Evolutionary conservation across 441 rosid genomes (phyloP), one percentile per base, ranked within the genome.

Genomic region (Adansonia madagascariensis): DNA sequence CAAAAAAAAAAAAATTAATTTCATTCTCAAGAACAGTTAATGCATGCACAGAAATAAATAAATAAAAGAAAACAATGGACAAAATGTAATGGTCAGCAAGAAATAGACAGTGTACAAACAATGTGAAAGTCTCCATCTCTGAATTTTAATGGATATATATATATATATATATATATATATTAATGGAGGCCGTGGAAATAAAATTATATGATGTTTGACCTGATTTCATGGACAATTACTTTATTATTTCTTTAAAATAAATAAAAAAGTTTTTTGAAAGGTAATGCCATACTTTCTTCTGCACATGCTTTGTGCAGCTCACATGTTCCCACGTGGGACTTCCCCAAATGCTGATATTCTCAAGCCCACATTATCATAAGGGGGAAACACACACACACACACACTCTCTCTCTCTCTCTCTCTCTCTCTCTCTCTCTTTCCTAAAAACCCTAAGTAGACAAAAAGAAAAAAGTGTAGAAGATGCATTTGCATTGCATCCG

Each of bases 241-340:
- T 77, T n/a, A 35, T 27, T 18, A 41, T 81, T 68, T 44, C 41
- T 18, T n/a, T n/a, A 3, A 41, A n/a, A 41, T 41, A 64, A 3
- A 41, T 39, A n/a, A n/a, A n/a, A 9, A 1, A 5, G 12, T 27
- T 27, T 18, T 6, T 18, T 4, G 6, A 43, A 24, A 41, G 35
- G 35, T 69, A 14, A 3, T 6, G 15, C 20, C 11, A 47, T 1
- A 22, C 17, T 50, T 50, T 27, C 61, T 43, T 74, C 77, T 85
- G 82, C 77, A 83, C 83, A 81, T 84, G 80, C 79, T 80, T 80
- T 82, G 86, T 82, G 84, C 75, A 80, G 15, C 64, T 82, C 90
- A 86, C 92, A 84, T 88, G 92, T 79, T 43, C 67, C 79, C 90
- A 88, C 83, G 92, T 86, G 91, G 81, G 79, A 76, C 84, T 74